phyloP scores from a whole-genome alignment of 768 basidiomycete genomes.

The Phanerodontia chrysosporium region DNA sequence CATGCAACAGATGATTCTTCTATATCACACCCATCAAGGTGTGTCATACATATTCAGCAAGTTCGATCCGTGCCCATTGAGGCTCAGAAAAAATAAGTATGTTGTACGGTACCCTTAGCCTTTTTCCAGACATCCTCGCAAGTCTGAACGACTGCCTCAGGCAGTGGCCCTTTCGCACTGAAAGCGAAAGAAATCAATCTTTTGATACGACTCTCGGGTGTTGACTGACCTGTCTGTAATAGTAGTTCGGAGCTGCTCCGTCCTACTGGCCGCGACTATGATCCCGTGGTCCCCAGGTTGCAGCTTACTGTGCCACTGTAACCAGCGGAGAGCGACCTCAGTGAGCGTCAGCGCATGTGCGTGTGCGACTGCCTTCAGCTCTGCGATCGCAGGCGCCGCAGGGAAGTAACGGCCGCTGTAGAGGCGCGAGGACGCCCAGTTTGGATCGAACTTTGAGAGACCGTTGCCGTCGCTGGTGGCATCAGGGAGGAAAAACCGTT shows the following conservation, averaged over 20 bases:
- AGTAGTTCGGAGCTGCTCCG: constrained; percentile 40
- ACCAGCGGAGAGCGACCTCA: constrained; percentile 58
- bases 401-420: background rate
- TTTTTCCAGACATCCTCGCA: constrained; percentile 27
- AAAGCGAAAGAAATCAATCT: too few relatives aligned
- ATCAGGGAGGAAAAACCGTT: background rate
- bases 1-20: too few relatives aligned
- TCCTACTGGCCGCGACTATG: constrained; percentile 45
- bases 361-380: constrained; percentile 32
- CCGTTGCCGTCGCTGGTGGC: too few relatives aligned
- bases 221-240: constrained; percentile 30
- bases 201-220: too few relatives aligned
- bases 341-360: constrained; percentile 40
- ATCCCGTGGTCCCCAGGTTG: constrained; percentile 37
- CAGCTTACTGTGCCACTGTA: constrained; percentile 51
- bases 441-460: background rate
- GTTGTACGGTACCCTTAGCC: constrained; percentile 28
- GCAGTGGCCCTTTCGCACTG: constrained; percentile 35
- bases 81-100: constrained; percentile 31
- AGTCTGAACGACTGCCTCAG: background rate
- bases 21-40: too few relatives aligned
- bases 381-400: background rate
- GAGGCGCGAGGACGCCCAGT: constrained; percentile 24
- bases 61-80: too few relatives aligned
- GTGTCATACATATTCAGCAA: too few relatives aligned